Conservation (phyloP, 2,329 filamentous ascomycete species). For the Cryphonectria japonica region DNA sequence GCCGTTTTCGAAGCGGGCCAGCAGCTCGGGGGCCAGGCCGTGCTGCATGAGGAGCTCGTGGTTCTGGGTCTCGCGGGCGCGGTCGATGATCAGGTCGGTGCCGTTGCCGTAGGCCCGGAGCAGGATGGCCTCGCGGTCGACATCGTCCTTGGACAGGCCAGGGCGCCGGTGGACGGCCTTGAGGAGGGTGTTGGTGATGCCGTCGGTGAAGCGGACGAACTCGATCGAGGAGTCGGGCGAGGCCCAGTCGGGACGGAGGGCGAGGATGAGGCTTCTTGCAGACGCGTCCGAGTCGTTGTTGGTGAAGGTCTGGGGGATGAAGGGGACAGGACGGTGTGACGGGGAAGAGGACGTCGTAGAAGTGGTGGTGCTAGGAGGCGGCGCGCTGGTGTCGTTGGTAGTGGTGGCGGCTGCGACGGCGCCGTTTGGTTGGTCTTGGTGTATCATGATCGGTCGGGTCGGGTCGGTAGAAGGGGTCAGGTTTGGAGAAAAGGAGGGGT, state of each 20-base stretch:
- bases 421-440: background rate
- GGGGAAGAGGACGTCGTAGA: background rate
- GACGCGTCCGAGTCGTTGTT: constrained; percentile 74
- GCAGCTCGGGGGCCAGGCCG: constrained; percentile 80
- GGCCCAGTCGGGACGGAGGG: constrained; percentile 83
- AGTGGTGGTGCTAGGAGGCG: constrained; percentile 31
- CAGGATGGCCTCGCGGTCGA: constrained; percentile 84
- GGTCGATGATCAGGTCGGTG: constrained; percentile 93
- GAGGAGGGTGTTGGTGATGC: constrained; percentile 93
- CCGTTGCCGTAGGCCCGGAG: constrained; percentile 93
- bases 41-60: constrained; percentile 86
- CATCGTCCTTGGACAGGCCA: constrained; percentile 73
- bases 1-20: constrained; percentile 93
- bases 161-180: constrained; percentile 72
- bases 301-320: constrained; percentile 79
- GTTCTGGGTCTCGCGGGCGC: constrained; percentile 77
- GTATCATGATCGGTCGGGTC: background rate
- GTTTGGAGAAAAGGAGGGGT: background rate
- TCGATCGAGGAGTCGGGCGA: constrained; percentile 65
- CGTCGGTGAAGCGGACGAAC: constrained; percentile 91
- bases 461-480: background rate
- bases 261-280: constrained; percentile 76
- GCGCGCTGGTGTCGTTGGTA: constrained; percentile 44
- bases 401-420: constrained; percentile 15
- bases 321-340: constrained; percentile 46